Evolutionary conservation across 495 filamentous ascomycete species (phyloP), one percentile per base, ranked within the genome.

Genomic region (Tuber melanosporum): DNA sequence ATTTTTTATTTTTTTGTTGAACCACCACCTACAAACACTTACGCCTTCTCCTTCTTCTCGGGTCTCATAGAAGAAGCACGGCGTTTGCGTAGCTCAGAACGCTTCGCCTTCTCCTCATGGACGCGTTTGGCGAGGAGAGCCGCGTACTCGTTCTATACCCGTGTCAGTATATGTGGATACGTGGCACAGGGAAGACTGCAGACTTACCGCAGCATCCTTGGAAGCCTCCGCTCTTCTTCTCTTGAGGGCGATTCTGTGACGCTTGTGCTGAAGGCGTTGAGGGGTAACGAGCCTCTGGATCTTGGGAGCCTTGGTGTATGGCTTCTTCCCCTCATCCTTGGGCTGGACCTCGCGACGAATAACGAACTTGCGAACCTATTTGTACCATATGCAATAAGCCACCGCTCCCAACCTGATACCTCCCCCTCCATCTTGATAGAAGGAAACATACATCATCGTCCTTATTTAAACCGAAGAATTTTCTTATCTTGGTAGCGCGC

Each of bases 211-310:
- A 89, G 95, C 95, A 87, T 99, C 96, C 89, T 96, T 97, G 86
- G 91, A 90, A 86, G 93, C 90, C 89, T 98, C 96, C 83, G 94
- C 87, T 85, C 92, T 91, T 85, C 96, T 94, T 86, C 94, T 94
- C 94, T 99, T 99, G 87, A 99, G 91, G 83, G 95, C 95, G 83
- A 95, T 89, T 83, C 93, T 89, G 88, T 98, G 94, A 84, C 95
- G 94, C 92, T 98, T 98, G 91, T 95, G 95, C 89, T 99, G 95
- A 83, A 99, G 94, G 86, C 95, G 96, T 88, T 99, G 95, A 87
- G 95, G 96, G 86, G 95, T 99, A 83, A 99, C 93, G 83, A 99
- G 92, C 85, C 95, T 93, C 90, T 99, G 95, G 88, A 99, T 99
- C 88, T 92, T 93, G 84, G 95, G 95, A 84, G 95, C 95, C 91